Conservation (phyloP, 371 early-diverging fungal genomes). For the Mortierella sp. region DNA sequence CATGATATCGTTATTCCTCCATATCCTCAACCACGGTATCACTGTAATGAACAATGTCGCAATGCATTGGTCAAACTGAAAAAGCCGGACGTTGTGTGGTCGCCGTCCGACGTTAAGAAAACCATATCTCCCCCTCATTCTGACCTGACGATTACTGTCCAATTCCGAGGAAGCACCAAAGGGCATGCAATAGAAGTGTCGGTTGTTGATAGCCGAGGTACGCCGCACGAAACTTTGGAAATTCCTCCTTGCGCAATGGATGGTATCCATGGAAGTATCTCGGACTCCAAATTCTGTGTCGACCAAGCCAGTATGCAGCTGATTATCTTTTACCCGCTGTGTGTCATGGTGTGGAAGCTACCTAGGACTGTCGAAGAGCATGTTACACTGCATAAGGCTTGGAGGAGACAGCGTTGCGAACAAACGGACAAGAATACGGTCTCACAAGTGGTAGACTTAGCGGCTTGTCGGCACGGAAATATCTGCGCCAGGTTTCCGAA, state of each 20-base stretch:
- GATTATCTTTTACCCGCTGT: not conserved
- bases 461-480: not conserved
- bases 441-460: not conserved
- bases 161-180: too few relatives aligned
- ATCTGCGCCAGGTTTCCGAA: not conserved
- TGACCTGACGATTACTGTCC: not conserved
- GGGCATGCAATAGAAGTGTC: too few relatives aligned
- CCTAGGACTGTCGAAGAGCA: not conserved
- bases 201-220: not conserved
- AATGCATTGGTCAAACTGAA: too few relatives aligned
- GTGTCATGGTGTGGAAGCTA: constrained; percentile 5
- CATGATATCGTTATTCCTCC: too few relatives aligned
- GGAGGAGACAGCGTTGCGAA: too few relatives aligned
- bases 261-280: too few relatives aligned
- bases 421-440: too few relatives aligned
- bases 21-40: too few relatives aligned
- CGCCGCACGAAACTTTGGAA: not conserved
- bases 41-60: too few relatives aligned
- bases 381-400: not conserved
- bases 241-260: not conserved
- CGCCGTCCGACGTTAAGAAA: too few relatives aligned
- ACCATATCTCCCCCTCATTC: too few relatives aligned
- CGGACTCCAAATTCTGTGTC: not conserved
- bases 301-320: not conserved
- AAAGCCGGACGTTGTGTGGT: too few relatives aligned